phyloP scores from a whole-genome alignment of 2,329 filamentous ascomycete genomes.

The Polytolypa hystricis region DNA sequence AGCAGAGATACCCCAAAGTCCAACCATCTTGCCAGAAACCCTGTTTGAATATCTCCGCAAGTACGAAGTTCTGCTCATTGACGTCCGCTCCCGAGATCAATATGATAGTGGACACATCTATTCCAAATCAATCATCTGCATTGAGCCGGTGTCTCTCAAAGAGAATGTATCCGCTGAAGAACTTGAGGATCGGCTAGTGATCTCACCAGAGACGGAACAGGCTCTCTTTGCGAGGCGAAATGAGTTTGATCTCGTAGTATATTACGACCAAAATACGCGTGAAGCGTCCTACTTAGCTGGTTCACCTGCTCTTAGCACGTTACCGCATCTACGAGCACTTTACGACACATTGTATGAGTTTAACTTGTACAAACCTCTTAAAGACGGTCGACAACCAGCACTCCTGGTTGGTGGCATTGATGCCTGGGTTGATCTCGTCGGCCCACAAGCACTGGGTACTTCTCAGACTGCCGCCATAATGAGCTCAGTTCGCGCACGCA shows the following conservation, averaged over 20 bases:
- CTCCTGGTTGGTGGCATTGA: constrained; percentile 73
- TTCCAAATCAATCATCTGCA: constrained; percentile 71
- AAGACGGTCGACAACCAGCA: constrained; percentile 54
- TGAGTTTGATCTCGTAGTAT: constrained; percentile 76
- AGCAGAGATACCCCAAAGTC: constrained; percentile 42
- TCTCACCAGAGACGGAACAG: constrained; percentile 51
- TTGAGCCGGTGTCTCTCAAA: constrained; percentile 70
- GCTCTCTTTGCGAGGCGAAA: constrained; percentile 60
- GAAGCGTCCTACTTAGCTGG: constrained; percentile 46
- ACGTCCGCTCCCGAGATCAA: constrained; percentile 66
- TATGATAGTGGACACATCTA: constrained; percentile 87
- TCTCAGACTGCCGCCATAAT: constrained; percentile 44
- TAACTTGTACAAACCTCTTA: constrained; percentile 66
- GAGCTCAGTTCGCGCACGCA: constrained; percentile 31
- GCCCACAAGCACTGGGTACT: constrained; percentile 50
- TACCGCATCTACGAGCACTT: constrained; percentile 56
- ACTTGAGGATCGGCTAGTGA: constrained; percentile 40
- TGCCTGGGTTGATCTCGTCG: constrained; percentile 78
- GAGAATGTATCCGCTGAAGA: constrained; percentile 56
- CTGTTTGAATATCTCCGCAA: constrained; percentile 58
- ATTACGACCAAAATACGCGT: constrained; percentile 66
- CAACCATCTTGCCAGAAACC: constrained; percentile 56
- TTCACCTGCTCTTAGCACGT: constrained; percentile 34
- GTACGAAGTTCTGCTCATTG: constrained; percentile 67
- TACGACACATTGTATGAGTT: constrained; percentile 73